These are phyloP conservation scores for Plantago lanceolata DNA, from an alignment of 305 asterid genomes.

Conservation along the genomic window DNA sequence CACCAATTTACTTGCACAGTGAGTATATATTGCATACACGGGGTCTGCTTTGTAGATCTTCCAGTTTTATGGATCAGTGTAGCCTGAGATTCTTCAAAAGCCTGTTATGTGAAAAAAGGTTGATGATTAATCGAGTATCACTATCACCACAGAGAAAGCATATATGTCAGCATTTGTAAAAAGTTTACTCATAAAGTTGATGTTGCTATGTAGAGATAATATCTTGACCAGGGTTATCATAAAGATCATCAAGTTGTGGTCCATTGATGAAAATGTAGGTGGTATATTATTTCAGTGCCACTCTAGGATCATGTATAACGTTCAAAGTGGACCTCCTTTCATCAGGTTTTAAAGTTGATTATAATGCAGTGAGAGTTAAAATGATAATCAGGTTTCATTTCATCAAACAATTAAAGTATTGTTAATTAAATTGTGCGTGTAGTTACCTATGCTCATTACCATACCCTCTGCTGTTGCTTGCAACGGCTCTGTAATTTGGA, in stretches of 20 bases:
- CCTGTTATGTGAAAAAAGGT: constrained; percentile 30
- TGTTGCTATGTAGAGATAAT: not conserved
- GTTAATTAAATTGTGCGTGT: not conserved
- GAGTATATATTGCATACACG: constrained; percentile 2
- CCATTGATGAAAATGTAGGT: not conserved
- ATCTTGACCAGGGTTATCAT: not conserved
- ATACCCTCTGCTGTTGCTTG: constrained; percentile 37
- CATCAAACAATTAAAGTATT: not conserved
- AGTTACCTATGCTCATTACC: constrained; percentile 54
- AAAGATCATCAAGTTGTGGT: not conserved
- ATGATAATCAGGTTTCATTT: constrained; percentile 8
- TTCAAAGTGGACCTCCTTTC: not conserved
- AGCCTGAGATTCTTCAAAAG: constrained; percentile 47
- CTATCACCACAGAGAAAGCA: constrained; percentile 9
- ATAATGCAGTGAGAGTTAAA: constrained; percentile 3
- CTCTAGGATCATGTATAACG: not conserved
- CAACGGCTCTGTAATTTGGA: constrained; percentile 54
- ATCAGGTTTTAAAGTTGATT: no score
- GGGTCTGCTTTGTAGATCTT: constrained; percentile 11
- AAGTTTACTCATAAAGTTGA: not conserved
- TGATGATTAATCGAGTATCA: not conserved
- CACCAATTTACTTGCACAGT: constrained; percentile 8
- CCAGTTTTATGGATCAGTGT: constrained; percentile 21
- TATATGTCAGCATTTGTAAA: constrained; percentile 2
- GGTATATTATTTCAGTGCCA: not conserved